Base-by-base conservation (phyloP, 176 grass and related monocot species). In the Eremochloa ophiuroides region DNA sequence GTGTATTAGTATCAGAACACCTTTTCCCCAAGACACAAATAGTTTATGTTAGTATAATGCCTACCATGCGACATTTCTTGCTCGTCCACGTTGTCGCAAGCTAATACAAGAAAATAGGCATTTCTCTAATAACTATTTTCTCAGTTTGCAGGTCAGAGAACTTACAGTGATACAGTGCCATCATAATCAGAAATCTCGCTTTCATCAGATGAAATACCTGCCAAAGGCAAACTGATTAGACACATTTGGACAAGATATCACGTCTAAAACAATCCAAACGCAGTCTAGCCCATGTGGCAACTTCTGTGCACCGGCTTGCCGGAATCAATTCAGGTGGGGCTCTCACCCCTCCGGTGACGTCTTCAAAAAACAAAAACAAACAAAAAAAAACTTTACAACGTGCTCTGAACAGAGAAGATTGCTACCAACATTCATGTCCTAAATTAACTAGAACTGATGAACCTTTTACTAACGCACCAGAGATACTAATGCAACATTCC, bases 121-220 rank as follows among this genome's bases (percentile, higher is more conserved):
- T 35, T 61, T 18, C 6, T 66, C 12, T 74, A 77, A 47, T 44
- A 73, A 29, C 38, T 65, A 71, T 37, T 58, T 43, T 71, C 77
- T 63, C n/a, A 59, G 27, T 63, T 84, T 42, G 31, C n/a, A 63
- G 17, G 50, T 69, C 38, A 70, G 50, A 71, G 17, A 85, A 83
- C 91, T 86, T 84, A 94, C 91, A 86, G 48, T 37, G 91, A 74
- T 72, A 71, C 10, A n/a, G 75, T 80, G 69, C 11, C 75, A 20
- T 85, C 82, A 44, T 84, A 83, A 56, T 80, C 88, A 68, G 41
- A 31, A 62, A 56, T 9, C 0, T 75, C 85, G 18, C 83, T 88
- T 71, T 37, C 77, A 82, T 80, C 74, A 82, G 88, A 85, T 58
- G 79, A 88, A 86, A 82, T 22, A 58, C 88, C 82, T 86, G 78